These are phyloP conservation scores for Amylostereum areolatum DNA, from an alignment of 1,284 basidiomycete genomes.

Conservation along the genomic window DNA sequence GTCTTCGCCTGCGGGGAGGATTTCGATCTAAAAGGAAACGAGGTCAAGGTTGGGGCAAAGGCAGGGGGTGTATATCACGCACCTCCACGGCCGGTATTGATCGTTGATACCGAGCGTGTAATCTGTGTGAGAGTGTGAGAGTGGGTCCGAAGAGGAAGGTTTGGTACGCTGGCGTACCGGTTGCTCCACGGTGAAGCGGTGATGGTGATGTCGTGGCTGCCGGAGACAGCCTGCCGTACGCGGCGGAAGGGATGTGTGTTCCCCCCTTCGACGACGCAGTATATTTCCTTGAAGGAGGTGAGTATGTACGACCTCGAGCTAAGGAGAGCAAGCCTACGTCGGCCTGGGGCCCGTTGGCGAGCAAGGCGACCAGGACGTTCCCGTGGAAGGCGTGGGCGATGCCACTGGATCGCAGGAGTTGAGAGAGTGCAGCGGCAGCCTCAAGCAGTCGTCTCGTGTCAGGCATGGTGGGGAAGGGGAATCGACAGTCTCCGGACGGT, in stretches of 20 bases:
- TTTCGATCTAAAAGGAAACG: slow-evolving; percentile 56
- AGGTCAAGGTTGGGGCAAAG: neutral
- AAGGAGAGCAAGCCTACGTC: slow-evolving; percentile 37
- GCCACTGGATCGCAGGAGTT: slow-evolving; percentile 38
- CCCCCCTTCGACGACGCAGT: slow-evolving; percentile 51
- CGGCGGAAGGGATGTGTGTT: slow-evolving; percentile 45
- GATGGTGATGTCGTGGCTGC: slow-evolving; percentile 34
- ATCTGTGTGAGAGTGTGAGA: slow-evolving; percentile 17
- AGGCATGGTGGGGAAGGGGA: slow-evolving; percentile 38
- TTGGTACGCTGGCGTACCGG: slow-evolving; percentile 26
- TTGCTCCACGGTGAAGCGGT: slow-evolving; percentile 50
- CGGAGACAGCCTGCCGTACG: slow-evolving; percentile 46
- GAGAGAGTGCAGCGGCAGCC: slow-evolving; percentile 56
- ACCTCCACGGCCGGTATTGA: slow-evolving; percentile 32
- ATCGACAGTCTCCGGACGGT: slow-evolving; percentile 12
- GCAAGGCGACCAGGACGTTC: slow-evolving; percentile 50
- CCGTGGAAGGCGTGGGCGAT: slow-evolving; percentile 70
- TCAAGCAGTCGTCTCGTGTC: slow-evolving; percentile 60
- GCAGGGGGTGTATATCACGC: slow-evolving; percentile 7
- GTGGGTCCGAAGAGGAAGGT: slow-evolving; percentile 2
- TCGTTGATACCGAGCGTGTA: slow-evolving; percentile 31
- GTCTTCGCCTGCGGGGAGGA: slow-evolving; percentile 70
- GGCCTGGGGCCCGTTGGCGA: slow-evolving; percentile 47
- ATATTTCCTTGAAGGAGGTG: slow-evolving; percentile 38
- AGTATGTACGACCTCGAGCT: slow-evolving; percentile 5